Percentiles rank a stretch among this genome's conserved stretches.
phyloP scores from a whole-genome alignment of 2,329 filamentous ascomycete genomes.

The Cladosporium sphaerospermum region DNA sequence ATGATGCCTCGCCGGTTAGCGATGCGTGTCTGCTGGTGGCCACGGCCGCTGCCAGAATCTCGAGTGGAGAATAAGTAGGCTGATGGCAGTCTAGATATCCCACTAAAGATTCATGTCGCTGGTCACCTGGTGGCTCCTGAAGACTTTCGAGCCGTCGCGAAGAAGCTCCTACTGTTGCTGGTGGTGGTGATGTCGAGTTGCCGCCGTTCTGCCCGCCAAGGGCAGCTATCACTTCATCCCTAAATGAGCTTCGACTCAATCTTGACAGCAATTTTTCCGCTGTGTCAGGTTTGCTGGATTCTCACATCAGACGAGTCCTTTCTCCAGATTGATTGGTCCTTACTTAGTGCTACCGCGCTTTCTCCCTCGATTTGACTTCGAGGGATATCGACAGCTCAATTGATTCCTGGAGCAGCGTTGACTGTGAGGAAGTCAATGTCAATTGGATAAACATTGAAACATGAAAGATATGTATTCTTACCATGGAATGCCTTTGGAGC shows the following conservation, averaged over 20 bases:
- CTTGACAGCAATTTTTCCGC: not conserved
- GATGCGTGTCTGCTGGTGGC: conserved; percentile 1
- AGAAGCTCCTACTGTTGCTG: not conserved
- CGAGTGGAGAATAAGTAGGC: conserved; percentile 5
- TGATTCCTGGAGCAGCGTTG: not conserved
- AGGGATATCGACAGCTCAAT: not conserved
- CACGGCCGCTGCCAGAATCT: conserved; percentile 6
- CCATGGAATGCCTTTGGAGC: conserved; percentile 5
- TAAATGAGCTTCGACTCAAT: not conserved
- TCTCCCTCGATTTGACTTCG: conserved; percentile 5
- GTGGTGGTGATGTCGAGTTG: not conserved
- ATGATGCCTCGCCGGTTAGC: not conserved
- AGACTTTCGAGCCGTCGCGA: not conserved
- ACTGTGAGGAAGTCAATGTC: not conserved
- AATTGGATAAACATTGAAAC: not conserved
- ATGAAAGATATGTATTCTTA: not conserved
- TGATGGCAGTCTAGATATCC: conserved; percentile 7
- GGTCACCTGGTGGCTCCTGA: not conserved
- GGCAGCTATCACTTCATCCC: conserved; percentile 4
- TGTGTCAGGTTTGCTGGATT: conserved; percentile 4
- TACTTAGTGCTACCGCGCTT: conserved; percentile 10
- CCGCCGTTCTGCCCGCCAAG: not conserved
- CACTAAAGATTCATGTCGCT: not conserved
- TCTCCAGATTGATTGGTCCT: not conserved
- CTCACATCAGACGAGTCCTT: no score